These are phyloP conservation scores for Neolentinus lepideus DNA, from an alignment of 1,284 basidiomycete genomes.

Conservation along the genomic window DNA sequence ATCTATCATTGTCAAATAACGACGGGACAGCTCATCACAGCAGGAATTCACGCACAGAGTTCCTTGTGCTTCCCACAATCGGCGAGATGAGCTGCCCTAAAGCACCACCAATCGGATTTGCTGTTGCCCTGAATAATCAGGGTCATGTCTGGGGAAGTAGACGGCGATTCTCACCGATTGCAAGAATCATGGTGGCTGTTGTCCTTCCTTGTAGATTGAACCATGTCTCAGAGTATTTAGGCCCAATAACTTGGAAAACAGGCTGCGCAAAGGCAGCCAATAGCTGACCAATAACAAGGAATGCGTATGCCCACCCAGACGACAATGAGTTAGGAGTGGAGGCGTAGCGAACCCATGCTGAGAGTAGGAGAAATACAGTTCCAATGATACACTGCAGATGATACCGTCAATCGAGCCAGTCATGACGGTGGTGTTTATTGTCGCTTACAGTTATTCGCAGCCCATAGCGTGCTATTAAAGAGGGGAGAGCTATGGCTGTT, in stretches of 20 bases:
- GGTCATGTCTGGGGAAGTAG: background rate
- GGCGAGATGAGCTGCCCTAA: conserved; percentile 67
- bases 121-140: conserved; percentile 14
- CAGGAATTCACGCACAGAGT: conserved; percentile 37
- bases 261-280: conserved; percentile 53
- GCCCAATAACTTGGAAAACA: conserved; percentile 60
- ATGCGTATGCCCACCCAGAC: conserved; percentile 40
- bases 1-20: conserved; percentile 34
- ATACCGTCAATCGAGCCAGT: background rate
- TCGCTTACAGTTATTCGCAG: conserved; percentile 24
- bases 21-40: background rate
- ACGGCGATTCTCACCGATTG: conserved; percentile 41
- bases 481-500: conserved; percentile 47
- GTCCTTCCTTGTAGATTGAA: conserved; percentile 67
- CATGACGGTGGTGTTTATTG: background rate
- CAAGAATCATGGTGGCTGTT: conserved; percentile 73
- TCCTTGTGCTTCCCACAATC: conserved; percentile 41
- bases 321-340: conserved; percentile 51
- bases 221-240: conserved; percentile 74
- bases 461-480: conserved; percentile 49
- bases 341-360: conserved; percentile 70
- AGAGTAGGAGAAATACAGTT: conserved; percentile 42
- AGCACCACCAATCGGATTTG: conserved; percentile 32
- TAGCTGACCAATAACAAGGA: conserved; percentile 68
- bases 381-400: conserved; percentile 46